phyloP scores from a whole-genome alignment of 192 early-diverging fungal genomes.

The Paraglomus brasilianum region DNA sequence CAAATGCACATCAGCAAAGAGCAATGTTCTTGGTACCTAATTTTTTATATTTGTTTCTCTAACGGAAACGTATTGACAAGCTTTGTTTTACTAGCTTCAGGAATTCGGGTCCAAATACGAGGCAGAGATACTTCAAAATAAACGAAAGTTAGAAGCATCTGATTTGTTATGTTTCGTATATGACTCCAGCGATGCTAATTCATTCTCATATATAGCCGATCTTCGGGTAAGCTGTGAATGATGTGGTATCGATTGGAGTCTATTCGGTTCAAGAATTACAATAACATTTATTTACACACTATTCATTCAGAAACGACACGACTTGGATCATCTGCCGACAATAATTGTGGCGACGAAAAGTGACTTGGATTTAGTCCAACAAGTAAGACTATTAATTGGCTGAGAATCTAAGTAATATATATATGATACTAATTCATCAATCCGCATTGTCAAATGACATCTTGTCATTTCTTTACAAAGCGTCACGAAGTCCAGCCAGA shows the following conservation, averaged over 20 bases:
- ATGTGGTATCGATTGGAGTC: too few relatives aligned
- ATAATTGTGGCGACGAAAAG: constrained; percentile 96
- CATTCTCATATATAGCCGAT: constrained; percentile 87
- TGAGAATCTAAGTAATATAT: background rate
- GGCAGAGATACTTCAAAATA: constrained; percentile 86
- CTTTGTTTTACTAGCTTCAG: constrained; percentile 63
- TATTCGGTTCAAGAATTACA: too few relatives aligned
- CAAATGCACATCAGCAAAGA: background rate
- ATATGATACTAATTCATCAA: background rate
- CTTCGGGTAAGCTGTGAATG: constrained; percentile 67
- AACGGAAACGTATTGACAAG: background rate
- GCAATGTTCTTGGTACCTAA: background rate
- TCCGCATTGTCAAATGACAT: constrained; percentile 36
- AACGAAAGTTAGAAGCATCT: constrained; percentile 80
- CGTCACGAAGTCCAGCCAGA: constrained; percentile 87
- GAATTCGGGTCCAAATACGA: constrained; percentile 88
- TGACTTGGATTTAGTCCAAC: constrained; percentile 85
- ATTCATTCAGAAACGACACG: constrained; percentile 66
- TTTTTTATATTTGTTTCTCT: constrained; percentile 10
- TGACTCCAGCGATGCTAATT: constrained; percentile 89
- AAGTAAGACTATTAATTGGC: constrained; percentile 38
- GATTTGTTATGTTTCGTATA: constrained; percentile 95
- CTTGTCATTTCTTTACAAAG: background rate
- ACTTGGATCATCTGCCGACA: constrained; percentile 79
- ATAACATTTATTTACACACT: background rate